Conservation (phyloP, 495 filamentous ascomycete species). For the Rostrohypoxylon terebratum region DNA sequence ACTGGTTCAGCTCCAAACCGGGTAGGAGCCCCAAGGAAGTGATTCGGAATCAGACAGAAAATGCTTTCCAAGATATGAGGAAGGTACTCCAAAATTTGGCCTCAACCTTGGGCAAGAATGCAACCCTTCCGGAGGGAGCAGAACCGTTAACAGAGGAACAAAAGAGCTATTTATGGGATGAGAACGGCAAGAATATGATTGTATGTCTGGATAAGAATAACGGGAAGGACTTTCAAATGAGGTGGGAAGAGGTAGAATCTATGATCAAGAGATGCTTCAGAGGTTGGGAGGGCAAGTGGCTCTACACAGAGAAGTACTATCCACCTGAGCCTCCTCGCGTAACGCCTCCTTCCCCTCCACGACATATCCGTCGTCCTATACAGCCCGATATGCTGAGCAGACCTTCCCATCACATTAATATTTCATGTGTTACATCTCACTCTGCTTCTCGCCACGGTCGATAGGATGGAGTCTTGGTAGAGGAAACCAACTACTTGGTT, state of each 20-base stretch:
- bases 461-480: too few species aligned
- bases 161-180: not conserved
- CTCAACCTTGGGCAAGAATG: not conserved
- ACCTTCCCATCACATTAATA: too few species aligned
- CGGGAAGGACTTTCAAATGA: conserved; percentile 5
- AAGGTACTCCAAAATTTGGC: not conserved
- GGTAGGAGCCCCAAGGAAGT: not conserved
- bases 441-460: too few species aligned
- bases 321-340: not conserved
- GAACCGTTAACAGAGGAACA: not conserved
- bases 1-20: not conserved
- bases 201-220: not conserved
- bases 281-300: not conserved
- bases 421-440: too few species aligned
- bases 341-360: too few species aligned
- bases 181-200: not conserved
- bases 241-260: not conserved
- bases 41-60: not conserved
- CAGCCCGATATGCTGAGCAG: too few species aligned
- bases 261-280: not conserved
- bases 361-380: too few species aligned
- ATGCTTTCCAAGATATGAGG: not conserved
- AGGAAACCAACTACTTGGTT: too few species aligned
- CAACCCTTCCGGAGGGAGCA: not conserved
- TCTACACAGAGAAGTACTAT: not conserved